These are phyloP conservation scores for Echites panduratus DNA, from an alignment of 257 asterid species.

Conservation along the genomic window DNA sequence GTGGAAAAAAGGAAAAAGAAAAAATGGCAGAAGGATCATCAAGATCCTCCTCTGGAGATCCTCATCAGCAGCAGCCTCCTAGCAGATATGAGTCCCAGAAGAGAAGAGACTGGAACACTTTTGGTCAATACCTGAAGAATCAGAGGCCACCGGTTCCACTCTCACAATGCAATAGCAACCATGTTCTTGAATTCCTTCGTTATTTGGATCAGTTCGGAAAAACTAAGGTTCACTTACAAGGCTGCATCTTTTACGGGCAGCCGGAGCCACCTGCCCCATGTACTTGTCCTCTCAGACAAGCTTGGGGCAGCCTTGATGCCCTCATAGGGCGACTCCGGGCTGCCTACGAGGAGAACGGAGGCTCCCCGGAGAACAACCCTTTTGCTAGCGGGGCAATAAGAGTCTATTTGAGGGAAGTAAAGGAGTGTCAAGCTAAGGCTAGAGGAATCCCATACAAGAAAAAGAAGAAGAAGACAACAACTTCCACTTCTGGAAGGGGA, in stretches of 20 bases:
- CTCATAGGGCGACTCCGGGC: conserved; percentile 74
- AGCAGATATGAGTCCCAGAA: conserved; percentile 71
- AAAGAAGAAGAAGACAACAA: conserved; percentile 51
- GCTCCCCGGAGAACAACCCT: conserved; percentile 64
- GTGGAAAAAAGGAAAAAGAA: conserved; percentile 2
- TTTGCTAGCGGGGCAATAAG: conserved; percentile 65
- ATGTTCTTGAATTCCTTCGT: conserved; percentile 55
- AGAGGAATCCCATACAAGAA: conserved; percentile 68
- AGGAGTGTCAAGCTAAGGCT: conserved; percentile 66
- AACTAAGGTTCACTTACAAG: conserved; percentile 70
- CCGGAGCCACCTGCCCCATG: conserved; percentile 82
- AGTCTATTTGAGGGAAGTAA: conserved; percentile 63
- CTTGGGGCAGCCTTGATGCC: conserved; percentile 84
- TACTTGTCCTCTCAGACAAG: conserved; percentile 67
- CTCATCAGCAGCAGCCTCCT: conserved; percentile 19
- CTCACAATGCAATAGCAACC: conserved; percentile 51
- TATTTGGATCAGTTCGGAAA: conserved; percentile 76
- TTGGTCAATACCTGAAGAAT: conserved; percentile 64
- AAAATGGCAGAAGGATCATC: conserved; percentile 48
- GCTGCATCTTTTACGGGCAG: conserved; percentile 70
- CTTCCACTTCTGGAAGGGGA: not conserved
- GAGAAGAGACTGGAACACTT: conserved; percentile 82
- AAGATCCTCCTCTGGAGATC: conserved; percentile 39
- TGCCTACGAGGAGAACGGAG: conserved; percentile 80
- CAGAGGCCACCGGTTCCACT: conserved; percentile 55